A percentile compares a stretch with the other conserved stretches of the same genome.
These are phyloP conservation scores for Mycosarcoma mackinlayi DNA, from an alignment of 1,284 basidiomycete genomes.

Conservation along the genomic window DNA sequence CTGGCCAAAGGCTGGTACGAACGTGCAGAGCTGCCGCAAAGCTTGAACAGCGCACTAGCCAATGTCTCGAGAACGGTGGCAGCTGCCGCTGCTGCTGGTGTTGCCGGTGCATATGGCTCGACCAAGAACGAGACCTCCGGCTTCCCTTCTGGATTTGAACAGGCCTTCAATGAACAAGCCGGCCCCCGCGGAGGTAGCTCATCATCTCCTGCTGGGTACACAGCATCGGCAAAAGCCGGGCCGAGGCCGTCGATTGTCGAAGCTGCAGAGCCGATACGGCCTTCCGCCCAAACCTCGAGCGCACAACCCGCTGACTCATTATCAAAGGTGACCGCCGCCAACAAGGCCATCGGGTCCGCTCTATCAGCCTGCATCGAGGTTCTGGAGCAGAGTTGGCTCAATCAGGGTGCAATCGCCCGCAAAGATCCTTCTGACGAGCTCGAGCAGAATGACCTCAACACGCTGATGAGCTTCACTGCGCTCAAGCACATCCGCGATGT, in stretches of 20 bases:
- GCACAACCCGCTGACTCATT: conserved; percentile 21
- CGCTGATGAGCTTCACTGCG: conserved; percentile 55
- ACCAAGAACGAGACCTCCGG: conserved; percentile 22
- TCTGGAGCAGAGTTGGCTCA: conserved; percentile 12
- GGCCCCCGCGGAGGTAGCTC: conserved; percentile 7
- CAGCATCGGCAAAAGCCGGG: conserved; percentile 10
- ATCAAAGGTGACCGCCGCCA: conserved; percentile 30
- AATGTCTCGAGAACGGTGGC: conserved; percentile 56
- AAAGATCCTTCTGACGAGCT: conserved; percentile 15
- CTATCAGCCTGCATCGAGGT: conserved; percentile 44
- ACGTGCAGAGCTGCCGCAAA: conserved; percentile 46
- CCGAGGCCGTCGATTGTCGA: conserved; percentile 1
- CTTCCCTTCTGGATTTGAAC: conserved; percentile 43
- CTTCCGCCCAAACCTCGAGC: conserved; percentile 1
- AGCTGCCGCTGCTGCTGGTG: conserved; percentile 33
- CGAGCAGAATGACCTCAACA: conserved; percentile 33
- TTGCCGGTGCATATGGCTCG: conserved; percentile 22
- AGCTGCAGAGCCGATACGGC: neutral
- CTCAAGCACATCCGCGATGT: conserved; percentile 62
- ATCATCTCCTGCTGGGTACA: conserved; percentile 24
- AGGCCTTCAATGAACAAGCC: conserved; percentile 31
- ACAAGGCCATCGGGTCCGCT: conserved; percentile 50
- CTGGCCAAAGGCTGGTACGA: conserved; percentile 59
- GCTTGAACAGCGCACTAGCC: conserved; percentile 44
- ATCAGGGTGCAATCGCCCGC: neutral